Conservation (phyloP, 495 filamentous ascomycete genomes). For the Pyrenula aspistea region DNA sequence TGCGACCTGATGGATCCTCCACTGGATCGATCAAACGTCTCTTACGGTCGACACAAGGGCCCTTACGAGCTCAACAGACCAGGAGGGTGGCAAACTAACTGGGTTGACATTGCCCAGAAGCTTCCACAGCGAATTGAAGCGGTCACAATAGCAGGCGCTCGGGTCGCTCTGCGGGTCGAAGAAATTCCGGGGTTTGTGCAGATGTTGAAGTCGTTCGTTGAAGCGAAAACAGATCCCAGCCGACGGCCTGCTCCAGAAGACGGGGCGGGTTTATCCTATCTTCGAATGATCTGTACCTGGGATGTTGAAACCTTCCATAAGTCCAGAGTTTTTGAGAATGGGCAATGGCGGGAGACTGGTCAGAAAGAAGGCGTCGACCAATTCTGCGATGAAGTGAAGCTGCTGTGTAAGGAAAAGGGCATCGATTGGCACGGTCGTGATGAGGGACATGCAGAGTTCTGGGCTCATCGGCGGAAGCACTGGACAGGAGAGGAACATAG, state of each 20-base stretch:
- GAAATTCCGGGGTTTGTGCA: neutral
- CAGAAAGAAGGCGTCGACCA: neutral
- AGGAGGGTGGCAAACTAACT: neutral
- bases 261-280: neutral
- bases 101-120: neutral
- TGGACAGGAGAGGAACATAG: neutral
- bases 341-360: neutral
- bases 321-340: neutral
- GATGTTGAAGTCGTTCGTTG: neutral
- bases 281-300: neutral
- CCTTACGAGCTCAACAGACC: neutral
- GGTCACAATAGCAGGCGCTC: neutral
- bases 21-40: neutral
- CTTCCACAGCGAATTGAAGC: neutral
- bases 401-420: neutral
- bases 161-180: neutral
- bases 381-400: neutral
- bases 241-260: neutral
- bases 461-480: neutral
- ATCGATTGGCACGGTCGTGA: neutral
- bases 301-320: neutral
- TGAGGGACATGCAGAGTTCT: neutral
- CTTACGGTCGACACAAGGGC: neutral
- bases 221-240: neutral
- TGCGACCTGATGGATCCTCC: neutral